Evolutionary conservation across 2,329 filamentous ascomycete species (phyloP), one percentile per base, ranked within the genome.

Genomic region (Endocalyx cinctus): DNA sequence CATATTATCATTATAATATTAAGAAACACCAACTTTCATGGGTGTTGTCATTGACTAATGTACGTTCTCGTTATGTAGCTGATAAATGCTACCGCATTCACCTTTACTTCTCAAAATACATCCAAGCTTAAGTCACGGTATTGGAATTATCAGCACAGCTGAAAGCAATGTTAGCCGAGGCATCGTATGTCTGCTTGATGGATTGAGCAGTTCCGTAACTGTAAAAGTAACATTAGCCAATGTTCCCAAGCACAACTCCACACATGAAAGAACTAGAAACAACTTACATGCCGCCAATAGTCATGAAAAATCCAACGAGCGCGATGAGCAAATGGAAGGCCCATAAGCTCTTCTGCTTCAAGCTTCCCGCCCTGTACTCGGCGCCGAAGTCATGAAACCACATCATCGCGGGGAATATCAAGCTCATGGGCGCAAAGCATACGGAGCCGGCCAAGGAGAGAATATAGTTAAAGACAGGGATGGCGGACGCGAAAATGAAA

Each of bases 381-480:
- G 34, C 18, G n/a, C n/a, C n/a, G 29, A 47, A 47, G 30, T 54
- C 50, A 10, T 48, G 39, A 39, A 48, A 41, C 48, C 47, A 51
- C 13, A 57, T 43, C 13, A 52, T 38, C 5, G 42, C 53, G 1
- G 52, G 55, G 26, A 54, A 43, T 6, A 52, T 43, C 2, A 56
- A 35, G 23, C 43, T 50, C n/a, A 57, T 52, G 20, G 53, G 53
- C 0, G 54, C 54, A 27, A 51, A 53, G 26, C 52, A 57, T 4
- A 58, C 30, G 2, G 52, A 44, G 2, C 52, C 56, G 5, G 52
- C 49, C 12, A 60, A 42, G 11, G 47, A 55, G 6, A 60, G 43
- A 2, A 60, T 47, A 27, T 57, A 59, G 42, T 59, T 60, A 38
- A 60, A 58, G 37, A 60, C 58, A 7, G 57, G 57, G 6, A 60